Evolutionary conservation across 768 basidiomycete species (phyloP).

Genomic region (Lentinus brumalis): DNA sequence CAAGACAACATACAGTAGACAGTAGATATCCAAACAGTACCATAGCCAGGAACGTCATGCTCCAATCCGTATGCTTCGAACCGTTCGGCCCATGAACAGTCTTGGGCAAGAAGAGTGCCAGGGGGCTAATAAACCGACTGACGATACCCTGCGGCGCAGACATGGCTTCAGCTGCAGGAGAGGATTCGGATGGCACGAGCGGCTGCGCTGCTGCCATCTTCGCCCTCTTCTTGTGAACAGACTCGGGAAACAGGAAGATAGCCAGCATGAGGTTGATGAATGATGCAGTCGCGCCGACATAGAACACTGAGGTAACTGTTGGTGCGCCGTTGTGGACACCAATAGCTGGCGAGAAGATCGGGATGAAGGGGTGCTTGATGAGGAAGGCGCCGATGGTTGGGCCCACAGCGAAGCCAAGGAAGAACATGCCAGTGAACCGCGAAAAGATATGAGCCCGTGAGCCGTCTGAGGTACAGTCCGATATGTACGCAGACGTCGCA

Average conservation of each 20-base stretch:
- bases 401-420: constrained; percentile 75
- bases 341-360: constrained; percentile 25
- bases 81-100: constrained; percentile 42
- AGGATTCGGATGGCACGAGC: constrained; percentile 5
- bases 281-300: constrained; percentile 47
- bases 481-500: constrained; percentile 69
- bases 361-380: constrained; percentile 46
- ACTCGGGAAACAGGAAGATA: constrained; percentile 54
- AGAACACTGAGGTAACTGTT: constrained; percentile 54
- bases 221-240: constrained; percentile 46
- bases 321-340: constrained; percentile 35
- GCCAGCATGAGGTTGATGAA: constrained; percentile 59
- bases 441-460: constrained; percentile 63
- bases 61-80: constrained; percentile 62
- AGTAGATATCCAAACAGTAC: constrained; percentile 66
- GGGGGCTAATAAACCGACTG: constrained; percentile 57
- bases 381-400: constrained; percentile 66
- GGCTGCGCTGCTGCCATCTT: constrained; percentile 30
- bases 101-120: constrained; percentile 69
- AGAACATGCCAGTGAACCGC: constrained; percentile 75
- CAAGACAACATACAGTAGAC: constrained; percentile 66
- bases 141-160: constrained; percentile 29
- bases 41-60: constrained; percentile 66
- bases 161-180: constrained; percentile 26
- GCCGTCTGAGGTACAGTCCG: constrained; percentile 80